Evolutionary conservation across 768 basidiomycete genomes (phyloP), one percentile per base, ranked within the genome.

Genomic region (Amanita polypyramis): DNA sequence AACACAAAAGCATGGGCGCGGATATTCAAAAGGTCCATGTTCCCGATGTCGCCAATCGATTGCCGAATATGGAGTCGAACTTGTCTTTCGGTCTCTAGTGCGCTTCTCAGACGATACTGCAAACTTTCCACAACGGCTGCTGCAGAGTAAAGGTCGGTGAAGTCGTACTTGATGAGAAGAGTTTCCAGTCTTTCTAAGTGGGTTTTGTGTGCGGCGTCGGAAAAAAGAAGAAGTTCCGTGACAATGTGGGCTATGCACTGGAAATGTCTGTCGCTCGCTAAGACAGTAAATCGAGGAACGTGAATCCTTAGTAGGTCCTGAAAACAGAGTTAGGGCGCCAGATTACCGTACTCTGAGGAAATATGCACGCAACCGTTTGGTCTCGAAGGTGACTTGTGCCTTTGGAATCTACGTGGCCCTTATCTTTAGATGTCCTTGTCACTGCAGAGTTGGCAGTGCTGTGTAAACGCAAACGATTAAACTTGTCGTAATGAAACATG

Each of bases 401-500:
- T 12, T 58, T 56, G 14, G 47, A 47, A 33, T 50, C 43, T 10
- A 51, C 44, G 4, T 37, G 40, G 9, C 61, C 56, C 49, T 67
- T 65, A n/a, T 77, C 71, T 7, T 61, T 55, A 12, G 67, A 60
- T 9, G 60, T 53, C 45, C 65, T 67, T 25, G 59, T 62, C n/a
- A 65, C 60, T 27, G 71, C 68, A 9, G 79, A 75, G 27, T 81
- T 79, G 25, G 82, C 65, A 52, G 77, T 79, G 54, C 82, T 89
- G 37, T 82, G 82, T 44, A 93, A 67, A 30, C 94, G 82, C 7
- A 96, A 74, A 35, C 85, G 82, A 64, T 98, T 98, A 70, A 95
- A 95, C 61, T 89, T 92, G 72, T 97, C 94, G 60, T 93, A 91
- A 40, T 82, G 85, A 52, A 95, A 78, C 3, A 75, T 80, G 0